Conservation (phyloP, 345 rosid genomes). For the Acer negundo region DNA sequence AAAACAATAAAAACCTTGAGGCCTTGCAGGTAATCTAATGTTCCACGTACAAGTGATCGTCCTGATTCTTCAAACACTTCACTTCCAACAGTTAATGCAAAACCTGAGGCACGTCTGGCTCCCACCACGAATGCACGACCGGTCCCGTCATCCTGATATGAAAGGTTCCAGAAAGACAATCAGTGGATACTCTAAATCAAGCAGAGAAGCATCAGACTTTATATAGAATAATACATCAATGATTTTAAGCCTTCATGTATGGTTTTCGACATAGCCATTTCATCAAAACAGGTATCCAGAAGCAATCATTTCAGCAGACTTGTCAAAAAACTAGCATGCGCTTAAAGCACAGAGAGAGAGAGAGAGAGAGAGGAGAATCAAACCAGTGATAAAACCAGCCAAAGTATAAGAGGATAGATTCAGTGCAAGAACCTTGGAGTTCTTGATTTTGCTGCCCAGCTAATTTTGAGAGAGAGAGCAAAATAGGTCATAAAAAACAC, state of each 20-base stretch:
- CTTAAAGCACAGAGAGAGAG: not conserved
- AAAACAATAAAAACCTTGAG: constrained; percentile 63
- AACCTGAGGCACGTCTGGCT: constrained; percentile 73
- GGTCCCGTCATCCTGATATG: constrained; percentile 78
- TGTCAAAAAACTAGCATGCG: not conserved
- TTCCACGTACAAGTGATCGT: constrained; percentile 92
- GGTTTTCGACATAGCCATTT: constrained; percentile 7
- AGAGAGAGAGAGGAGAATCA: not conserved
- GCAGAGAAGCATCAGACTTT: constrained; percentile 1
- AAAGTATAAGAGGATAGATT: not conserved
- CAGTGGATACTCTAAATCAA: not conserved
- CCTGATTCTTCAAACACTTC: constrained; percentile 95
- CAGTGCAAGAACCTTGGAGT: not conserved
- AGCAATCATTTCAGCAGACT: constrained; percentile 4
- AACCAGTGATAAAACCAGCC: constrained; percentile 4
- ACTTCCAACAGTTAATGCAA: constrained; percentile 62
- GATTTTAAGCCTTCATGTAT: constrained; percentile 7
- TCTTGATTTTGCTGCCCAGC: not conserved
- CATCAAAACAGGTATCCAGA: constrained; percentile 13
- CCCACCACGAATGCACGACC: constrained; percentile 71
- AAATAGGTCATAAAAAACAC: not conserved
- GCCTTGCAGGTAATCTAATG: constrained; percentile 92
- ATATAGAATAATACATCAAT: constrained; percentile 6
- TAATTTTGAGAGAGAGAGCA: not conserved
- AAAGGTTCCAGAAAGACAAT: constrained; percentile 3